phyloP scores from a whole-genome alignment of 257 asterid genomes.

The Nicotiana attenuata region DNA sequence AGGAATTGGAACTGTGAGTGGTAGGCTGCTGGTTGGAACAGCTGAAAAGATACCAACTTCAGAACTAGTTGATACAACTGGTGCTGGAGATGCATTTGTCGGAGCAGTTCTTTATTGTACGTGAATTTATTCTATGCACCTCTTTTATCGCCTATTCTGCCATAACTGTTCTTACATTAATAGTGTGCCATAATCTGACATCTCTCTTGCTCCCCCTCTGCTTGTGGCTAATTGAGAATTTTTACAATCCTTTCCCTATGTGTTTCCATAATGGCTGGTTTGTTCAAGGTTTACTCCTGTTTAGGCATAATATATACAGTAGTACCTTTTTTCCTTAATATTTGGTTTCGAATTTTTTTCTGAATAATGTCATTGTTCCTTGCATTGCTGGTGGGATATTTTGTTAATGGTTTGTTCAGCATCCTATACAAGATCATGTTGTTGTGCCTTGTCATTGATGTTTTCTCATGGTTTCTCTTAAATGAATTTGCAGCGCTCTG shows the following conservation, averaged over 20 bases:
- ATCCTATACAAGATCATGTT: not conserved
- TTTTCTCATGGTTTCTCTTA: not conserved
- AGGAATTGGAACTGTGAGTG: conserved; percentile 60
- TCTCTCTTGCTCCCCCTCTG: not conserved
- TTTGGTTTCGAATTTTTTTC: no score
- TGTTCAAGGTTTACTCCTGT: no score
- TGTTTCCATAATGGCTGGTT: not conserved
- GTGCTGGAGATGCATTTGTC: conserved; percentile 97
- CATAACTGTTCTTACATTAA: not conserved
- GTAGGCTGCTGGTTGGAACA: conserved; percentile 76
- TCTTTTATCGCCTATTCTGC: not conserved
- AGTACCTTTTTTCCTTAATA: no score
- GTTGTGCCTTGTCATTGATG: not conserved
- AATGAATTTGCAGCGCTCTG: conserved; percentile 53
- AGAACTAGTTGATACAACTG: conserved; percentile 86
- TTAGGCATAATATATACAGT: no score
- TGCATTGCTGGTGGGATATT: no score
- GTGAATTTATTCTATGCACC: not conserved
- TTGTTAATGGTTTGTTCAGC: no score
- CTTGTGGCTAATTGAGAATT: not conserved
- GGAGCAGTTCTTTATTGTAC: conserved; percentile 86
- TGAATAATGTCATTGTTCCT: no score
- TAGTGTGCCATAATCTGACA: not conserved
- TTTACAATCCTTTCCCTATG: not conserved
- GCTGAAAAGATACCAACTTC: conserved; percentile 80